Evolutionary conservation across 2,329 filamentous ascomycete genomes (phyloP).

Genomic region (Alternaria gaisen): DNA sequence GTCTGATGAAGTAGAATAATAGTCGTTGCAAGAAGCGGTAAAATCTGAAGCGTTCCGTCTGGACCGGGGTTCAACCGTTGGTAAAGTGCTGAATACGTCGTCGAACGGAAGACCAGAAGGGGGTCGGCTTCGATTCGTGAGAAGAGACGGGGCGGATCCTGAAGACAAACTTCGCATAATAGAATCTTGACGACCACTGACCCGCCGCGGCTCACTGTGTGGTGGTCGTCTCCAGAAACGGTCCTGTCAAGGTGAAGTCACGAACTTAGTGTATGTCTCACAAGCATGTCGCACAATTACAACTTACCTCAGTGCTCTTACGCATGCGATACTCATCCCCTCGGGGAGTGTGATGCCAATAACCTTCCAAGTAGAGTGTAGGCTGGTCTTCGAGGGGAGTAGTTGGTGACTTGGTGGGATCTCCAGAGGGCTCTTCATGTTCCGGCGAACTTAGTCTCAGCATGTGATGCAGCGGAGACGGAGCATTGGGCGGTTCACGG

Average conservation of each 20-base stretch:
- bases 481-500: constrained; percentile 18
- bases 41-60: not conserved
- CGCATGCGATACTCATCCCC: constrained; percentile 4
- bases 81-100: constrained; percentile 26
- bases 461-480: constrained; percentile 30
- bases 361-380: constrained; percentile 17
- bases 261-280: no score
- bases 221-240: not conserved
- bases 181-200: constrained; percentile 12
- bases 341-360: constrained; percentile 14
- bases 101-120: constrained; percentile 14
- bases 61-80: constrained; percentile 3
- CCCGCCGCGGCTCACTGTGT: constrained; percentile 34
- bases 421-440: constrained; percentile 2
- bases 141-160: constrained; percentile 25
- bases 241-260: no score
- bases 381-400: not conserved
- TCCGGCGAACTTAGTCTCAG: constrained; percentile 24
- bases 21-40: not conserved
- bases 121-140: constrained; percentile 3
- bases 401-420: constrained; percentile 4
- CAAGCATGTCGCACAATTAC: no score
- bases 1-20: not conserved
- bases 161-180: constrained; percentile 37
- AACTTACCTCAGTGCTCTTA: constrained; percentile 1